phyloP scores from a whole-genome alignment of 768 basidiomycete species.

The Polyporus arcularius region DNA sequence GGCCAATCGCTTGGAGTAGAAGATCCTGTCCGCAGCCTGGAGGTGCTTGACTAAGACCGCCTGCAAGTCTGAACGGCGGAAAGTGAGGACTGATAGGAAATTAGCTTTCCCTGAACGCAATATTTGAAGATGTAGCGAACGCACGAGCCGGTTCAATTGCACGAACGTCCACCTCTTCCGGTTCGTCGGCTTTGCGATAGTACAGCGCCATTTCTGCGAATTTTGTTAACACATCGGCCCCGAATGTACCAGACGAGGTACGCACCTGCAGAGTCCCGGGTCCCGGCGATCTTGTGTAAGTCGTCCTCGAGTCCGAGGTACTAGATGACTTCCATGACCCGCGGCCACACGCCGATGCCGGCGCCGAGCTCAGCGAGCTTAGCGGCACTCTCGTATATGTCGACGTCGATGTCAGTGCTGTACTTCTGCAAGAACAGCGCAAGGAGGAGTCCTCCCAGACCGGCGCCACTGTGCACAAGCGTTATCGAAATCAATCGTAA shows the following conservation, averaged over 20 bases:
- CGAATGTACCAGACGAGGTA: background rate
- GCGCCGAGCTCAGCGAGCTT: constrained; percentile 26
- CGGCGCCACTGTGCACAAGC: constrained; percentile 24
- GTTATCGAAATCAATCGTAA: background rate
- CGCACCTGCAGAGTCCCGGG: background rate
- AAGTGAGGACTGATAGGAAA: background rate
- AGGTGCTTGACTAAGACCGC: constrained; percentile 25
- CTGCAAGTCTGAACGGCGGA: constrained; percentile 33
- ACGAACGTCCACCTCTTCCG: background rate
- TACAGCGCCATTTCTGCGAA: background rate
- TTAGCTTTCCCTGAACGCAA: no score
- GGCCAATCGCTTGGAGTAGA: constrained; percentile 34
- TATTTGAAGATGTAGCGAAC: no score
- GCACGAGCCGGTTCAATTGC: background rate
- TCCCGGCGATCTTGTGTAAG: background rate
- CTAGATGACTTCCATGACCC: constrained; percentile 24
- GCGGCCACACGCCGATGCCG: constrained; percentile 26
- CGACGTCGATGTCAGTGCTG: constrained; percentile 20
- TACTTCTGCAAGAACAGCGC: constrained; percentile 24
- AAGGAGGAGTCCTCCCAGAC: constrained; percentile 28
- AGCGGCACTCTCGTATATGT: constrained; percentile 28
- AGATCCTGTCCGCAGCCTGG: constrained; percentile 18
- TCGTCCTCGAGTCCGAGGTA: constrained; percentile 20
- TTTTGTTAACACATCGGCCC: background rate
- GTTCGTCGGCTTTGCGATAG: constrained; percentile 13